phyloP scores from a whole-genome alignment of 2,329 filamentous ascomycete species.

The Thielaviopsis euricoi region DNA sequence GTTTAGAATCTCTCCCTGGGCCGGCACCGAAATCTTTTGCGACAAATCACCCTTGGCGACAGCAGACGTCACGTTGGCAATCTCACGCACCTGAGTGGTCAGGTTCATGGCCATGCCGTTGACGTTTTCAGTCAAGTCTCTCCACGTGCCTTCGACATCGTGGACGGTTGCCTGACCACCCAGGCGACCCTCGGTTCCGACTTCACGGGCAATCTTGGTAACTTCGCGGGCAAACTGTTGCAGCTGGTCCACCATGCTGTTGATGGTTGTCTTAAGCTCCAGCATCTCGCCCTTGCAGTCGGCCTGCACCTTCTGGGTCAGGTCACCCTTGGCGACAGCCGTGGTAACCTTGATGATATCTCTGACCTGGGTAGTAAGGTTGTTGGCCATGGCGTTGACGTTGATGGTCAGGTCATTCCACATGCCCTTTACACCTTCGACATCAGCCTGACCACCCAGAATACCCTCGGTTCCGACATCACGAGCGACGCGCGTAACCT shows the following conservation, averaged over 20 bases:
- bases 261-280: slow-evolving; percentile 94
- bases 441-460: slow-evolving; percentile 65
- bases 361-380: slow-evolving; percentile 74
- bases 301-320: slow-evolving; percentile 92
- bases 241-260: slow-evolving; percentile 96
- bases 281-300: slow-evolving; percentile 83
- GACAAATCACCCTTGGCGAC: slow-evolving; percentile 89
- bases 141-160: slow-evolving; percentile 94
- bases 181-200: slow-evolving; percentile 86
- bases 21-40: slow-evolving; percentile 89
- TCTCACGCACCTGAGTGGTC: slow-evolving; percentile 93
- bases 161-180: slow-evolving; percentile 92
- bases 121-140: slow-evolving; percentile 85
- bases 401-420: slow-evolving; percentile 80
- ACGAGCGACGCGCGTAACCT: slow-evolving; percentile 67
- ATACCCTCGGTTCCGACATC: slow-evolving; percentile 77
- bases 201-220: slow-evolving; percentile 87
- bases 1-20: slow-evolving; percentile 83
- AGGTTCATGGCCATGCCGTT: slow-evolving; percentile 98
- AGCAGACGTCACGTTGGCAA: slow-evolving; percentile 89
- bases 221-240: slow-evolving; percentile 95
- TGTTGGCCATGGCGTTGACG: slow-evolving; percentile 78
- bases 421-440: slow-evolving; percentile 72
- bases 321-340: slow-evolving; percentile 63
- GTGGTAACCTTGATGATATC: slow-evolving; percentile 79